These are phyloP conservation scores for Chamaecyparis obtusa DNA, from an alignment of 75 land plant genomes.

Conservation along the genomic window DNA sequence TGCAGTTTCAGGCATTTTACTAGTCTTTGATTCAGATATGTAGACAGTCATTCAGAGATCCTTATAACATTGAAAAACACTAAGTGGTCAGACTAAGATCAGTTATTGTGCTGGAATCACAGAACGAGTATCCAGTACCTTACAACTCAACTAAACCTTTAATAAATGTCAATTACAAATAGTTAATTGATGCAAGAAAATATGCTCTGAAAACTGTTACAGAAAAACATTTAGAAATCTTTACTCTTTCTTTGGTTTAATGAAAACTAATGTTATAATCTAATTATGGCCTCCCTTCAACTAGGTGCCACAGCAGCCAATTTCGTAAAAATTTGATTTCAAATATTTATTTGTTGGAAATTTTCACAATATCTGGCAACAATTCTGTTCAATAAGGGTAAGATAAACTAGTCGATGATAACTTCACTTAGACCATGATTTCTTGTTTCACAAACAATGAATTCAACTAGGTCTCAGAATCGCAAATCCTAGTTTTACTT, in stretches of 20 bases:
- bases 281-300: not conserved
- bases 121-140: not conserved
- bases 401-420: not conserved
- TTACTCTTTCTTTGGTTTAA: not conserved
- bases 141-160: not conserved
- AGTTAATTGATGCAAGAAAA: not conserved
- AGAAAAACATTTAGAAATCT: not conserved
- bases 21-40: not conserved
- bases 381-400: not conserved
- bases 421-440: not conserved
- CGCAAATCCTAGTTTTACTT: not conserved
- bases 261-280: not conserved
- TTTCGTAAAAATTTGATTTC: not conserved
- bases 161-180: not conserved
- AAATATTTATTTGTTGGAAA: not conserved
- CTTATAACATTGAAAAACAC: no score
- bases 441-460: not conserved
- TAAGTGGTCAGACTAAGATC: not conserved
- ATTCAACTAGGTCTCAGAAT: not conserved
- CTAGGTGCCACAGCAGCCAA: not conserved
- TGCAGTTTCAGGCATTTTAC: not conserved
- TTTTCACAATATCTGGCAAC: not conserved
- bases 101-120: not conserved
- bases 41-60: no score
- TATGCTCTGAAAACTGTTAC: not conserved